Evolutionary conservation across 2,329 filamentous ascomycete species (phyloP).

Genomic region (Colletotrichum cuscutae): DNA sequence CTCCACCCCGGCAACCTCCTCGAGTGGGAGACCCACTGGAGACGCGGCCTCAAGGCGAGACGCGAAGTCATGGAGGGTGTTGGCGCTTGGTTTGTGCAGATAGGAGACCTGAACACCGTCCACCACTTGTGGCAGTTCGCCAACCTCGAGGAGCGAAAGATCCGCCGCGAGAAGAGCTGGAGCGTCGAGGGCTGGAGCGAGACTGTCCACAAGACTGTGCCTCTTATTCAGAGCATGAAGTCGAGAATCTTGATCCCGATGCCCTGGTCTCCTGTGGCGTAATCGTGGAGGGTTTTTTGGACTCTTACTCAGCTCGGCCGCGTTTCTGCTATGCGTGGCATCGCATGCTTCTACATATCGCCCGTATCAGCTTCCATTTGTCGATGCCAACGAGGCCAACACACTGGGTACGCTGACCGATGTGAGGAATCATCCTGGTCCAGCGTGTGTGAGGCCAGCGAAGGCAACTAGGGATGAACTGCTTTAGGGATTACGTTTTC

Average conservation of each 20-base stretch:
- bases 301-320: neutral
- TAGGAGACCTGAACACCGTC: conserved; percentile 96
- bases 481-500: neutral
- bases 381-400: neutral
- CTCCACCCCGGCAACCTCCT: conserved; percentile 94
- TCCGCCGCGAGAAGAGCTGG: conserved; percentile 94
- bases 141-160: conserved; percentile 91
- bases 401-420: neutral
- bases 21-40: conserved; percentile 99
- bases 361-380: neutral
- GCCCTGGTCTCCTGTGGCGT: conserved; percentile 95
- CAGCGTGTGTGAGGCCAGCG: neutral
- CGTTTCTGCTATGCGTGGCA: neutral
- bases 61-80: conserved; percentile 99
- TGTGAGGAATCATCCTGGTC: neutral
- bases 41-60: conserved; percentile 87
- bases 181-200: conserved; percentile 94
- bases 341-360: neutral
- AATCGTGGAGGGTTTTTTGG: conserved; percentile 38
- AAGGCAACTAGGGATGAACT: neutral
- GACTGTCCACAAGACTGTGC: conserved; percentile 98
- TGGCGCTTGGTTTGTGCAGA: conserved; percentile 98
- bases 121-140: conserved; percentile 99
- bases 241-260: conserved; percentile 92
- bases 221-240: conserved; percentile 96